Base-by-base conservation (phyloP, 305 asterid species). In the Solanum chacoense region DNA sequence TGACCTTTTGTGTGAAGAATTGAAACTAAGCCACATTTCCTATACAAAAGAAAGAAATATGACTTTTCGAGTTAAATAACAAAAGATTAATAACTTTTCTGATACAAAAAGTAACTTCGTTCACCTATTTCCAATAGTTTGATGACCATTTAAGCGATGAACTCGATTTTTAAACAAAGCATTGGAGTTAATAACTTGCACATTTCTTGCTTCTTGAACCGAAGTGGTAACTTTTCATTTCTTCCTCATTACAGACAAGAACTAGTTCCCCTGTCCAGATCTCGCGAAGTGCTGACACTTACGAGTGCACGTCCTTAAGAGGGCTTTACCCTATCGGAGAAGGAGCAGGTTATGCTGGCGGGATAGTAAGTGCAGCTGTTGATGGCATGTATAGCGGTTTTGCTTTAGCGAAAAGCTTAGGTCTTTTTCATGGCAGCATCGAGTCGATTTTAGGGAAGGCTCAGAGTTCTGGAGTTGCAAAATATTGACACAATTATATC, bases 341-440 rank as follows among this genome's bases (percentile, higher is more conserved):
- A 93, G 98, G 99, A 12, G 99, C 99, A 1, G 98, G 99, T 8
- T 95, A 95, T 89, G 99, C 99, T 12, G 98, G 99, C 74, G 99
- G 99, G 35, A 97, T 96, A 76, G 96, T 96, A 88, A 95, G 99
- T 40, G 99, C 99, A 6, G 98, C 99, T 1, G 99, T 97, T 24
- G 99, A 97, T 90, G 99, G 99, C 16, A 93, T 95, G 96, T 92
- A 92, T 18, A 96, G 98, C 20, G 98, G 99, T 16, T 96, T 96
- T 86, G 98, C 98, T 7, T 88, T 95, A 45, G 98, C 99, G 1
- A 93, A 93, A 87, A 94, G 90, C 84, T 93, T 97, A 20, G 99
- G 98, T 35, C 96, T 97, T 87, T 94, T 88, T 45, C 86, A 91
- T 3, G 94, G 94, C 84, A 71, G 88, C 88, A 76, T 94, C 13